Evolutionary conservation across 2,329 filamentous ascomycete genomes (phyloP), one percentile per base, ranked within the genome.

Genomic region (Colletotrichum sp.): DNA sequence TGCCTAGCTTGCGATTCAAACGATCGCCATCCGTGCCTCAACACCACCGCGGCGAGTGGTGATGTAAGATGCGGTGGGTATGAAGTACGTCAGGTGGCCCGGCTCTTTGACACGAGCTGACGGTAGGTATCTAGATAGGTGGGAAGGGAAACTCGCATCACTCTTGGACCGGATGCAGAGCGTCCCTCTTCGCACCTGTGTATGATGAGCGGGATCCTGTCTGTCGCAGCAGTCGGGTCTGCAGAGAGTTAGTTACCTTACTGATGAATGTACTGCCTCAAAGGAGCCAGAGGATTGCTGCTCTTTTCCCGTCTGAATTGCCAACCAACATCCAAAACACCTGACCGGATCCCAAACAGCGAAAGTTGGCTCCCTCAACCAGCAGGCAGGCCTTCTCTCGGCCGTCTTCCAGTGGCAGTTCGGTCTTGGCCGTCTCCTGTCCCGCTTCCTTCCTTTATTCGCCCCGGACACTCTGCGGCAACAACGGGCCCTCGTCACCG

Each of bases 41-140:
- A 61, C 63, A 63, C 34, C 68, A 38, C 26, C 55, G 30, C 32
- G 15, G 16, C n/a, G 24, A 34, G 30, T 63, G 67, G 34, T 75
- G 69, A 67, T 64, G 63, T 64, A 75, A 43, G 69, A 61, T 75
- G 72, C 61, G 67, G 34, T 52, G 34, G 48, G 58, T 34, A 58
- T 71, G 16, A 21, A 71, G 58, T 34, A 71, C 34, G 48, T 65
- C 48, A 52, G 67, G 72, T 74, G 67, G 67, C 65, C 55, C 60
- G 68, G 65, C 43, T 52, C 71, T 57, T 73, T 63, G 66, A 73
- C 38, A 64, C 38, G 38, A 43, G 24, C 52, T 71, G 58, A 65
- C 32, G 36, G 70, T 61, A 32, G 24, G 24, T 12, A 60, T 7
- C 15, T 30, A 18, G 28, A 9, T 12, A 65, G 18, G 16, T 36